A percentile compares a stretch with the other conserved stretches of the same genome.
phyloP scores from a whole-genome alignment of 768 basidiomycete genomes.

The Piloderma croceum region DNA sequence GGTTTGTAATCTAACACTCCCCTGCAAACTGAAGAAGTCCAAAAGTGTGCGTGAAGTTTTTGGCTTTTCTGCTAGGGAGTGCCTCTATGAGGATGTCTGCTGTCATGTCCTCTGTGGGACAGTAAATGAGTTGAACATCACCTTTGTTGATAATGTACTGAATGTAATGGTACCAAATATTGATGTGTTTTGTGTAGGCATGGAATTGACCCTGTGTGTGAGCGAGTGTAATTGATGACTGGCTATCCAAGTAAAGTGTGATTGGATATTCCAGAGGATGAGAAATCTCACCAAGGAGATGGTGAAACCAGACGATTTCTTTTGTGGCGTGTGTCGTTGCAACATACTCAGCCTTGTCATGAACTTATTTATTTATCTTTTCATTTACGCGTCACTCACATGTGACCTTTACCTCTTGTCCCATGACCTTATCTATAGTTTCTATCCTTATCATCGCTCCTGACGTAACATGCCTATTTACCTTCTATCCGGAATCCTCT shows the following conservation, averaged over 20 bases:
- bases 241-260: constrained; percentile 2
- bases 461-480: too few relatives aligned
- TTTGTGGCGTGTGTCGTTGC: constrained; percentile 21
- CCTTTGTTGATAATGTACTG: constrained; percentile 26
- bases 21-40: too few relatives aligned
- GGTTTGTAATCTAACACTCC: too few relatives aligned
- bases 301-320: constrained; percentile 19
- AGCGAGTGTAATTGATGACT: constrained; percentile 1
- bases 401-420: too few relatives aligned
- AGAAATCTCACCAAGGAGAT: constrained; percentile 9
- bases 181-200: constrained; percentile 35
- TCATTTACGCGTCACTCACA: too few relatives aligned
- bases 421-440: too few relatives aligned
- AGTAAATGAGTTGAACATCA: constrained; percentile 23
- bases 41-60: too few relatives aligned
- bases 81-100: constrained; percentile 39
- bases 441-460: too few relatives aligned
- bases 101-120: constrained; percentile 28
- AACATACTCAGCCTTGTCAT: constrained; percentile 22
- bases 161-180: constrained; percentile 36
- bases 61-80: too few relatives aligned
- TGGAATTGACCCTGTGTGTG: constrained; percentile 1
- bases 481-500: too few relatives aligned
- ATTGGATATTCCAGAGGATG: too few relatives aligned
- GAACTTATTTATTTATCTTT: too few relatives aligned